Conservation (phyloP, 2,329 filamentous ascomycete species). For the Verticillium dahliae region DNA sequence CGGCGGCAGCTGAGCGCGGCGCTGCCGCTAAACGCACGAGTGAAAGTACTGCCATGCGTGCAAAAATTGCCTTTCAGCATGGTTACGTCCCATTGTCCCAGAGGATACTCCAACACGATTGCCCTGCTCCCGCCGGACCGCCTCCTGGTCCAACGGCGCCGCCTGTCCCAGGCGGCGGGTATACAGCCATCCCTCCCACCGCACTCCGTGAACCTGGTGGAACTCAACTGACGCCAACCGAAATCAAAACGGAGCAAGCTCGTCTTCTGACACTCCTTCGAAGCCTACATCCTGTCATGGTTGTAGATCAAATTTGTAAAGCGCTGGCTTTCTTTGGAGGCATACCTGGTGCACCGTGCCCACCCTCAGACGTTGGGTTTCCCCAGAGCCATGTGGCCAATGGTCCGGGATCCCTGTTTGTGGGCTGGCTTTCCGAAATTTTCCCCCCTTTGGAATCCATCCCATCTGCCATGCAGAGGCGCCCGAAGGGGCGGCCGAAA, state of each 20-base stretch:
- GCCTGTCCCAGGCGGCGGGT: background rate
- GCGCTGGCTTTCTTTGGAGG: constrained; percentile 59
- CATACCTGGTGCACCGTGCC: constrained; percentile 46
- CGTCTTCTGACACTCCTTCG: constrained; percentile 51
- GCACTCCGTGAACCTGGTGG: constrained; percentile 11
- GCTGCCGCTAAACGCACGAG: constrained; percentile 55
- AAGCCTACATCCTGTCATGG: constrained; percentile 45
- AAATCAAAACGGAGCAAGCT: constrained; percentile 54
- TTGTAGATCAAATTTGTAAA: constrained; percentile 58
- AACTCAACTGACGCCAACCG: constrained; percentile 28
- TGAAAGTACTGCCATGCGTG: constrained; percentile 53
- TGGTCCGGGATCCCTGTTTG: constrained; percentile 50
- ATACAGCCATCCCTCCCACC: constrained; percentile 9
- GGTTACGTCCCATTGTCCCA: constrained; percentile 43
- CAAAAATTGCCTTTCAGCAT: constrained; percentile 46
- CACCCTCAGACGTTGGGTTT: constrained; percentile 43
- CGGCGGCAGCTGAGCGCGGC: constrained; percentile 40
- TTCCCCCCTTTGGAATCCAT: constrained; percentile 34
- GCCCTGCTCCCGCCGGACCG: background rate
- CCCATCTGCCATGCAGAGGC: constrained; percentile 3
- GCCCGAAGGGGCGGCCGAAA: background rate
- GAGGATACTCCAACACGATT: constrained; percentile 25
- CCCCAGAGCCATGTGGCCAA: constrained; percentile 50
- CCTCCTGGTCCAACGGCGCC: background rate
- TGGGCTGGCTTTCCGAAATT: constrained; percentile 58